phyloP scores from a whole-genome alignment of 371 early-diverging fungal species.

The Mycotypha africana region DNA sequence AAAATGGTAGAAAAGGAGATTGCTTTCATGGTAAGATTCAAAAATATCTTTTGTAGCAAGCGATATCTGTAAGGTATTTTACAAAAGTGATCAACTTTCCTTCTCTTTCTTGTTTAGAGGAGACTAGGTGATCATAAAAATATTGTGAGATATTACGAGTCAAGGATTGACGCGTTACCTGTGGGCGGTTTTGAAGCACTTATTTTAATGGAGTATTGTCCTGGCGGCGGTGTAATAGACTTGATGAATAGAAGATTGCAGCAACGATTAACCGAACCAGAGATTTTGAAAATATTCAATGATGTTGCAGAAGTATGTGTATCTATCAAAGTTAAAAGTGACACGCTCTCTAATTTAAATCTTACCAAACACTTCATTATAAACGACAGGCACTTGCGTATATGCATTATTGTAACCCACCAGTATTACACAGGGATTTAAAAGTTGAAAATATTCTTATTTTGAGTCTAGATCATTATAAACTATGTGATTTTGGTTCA shows the following conservation, averaged over 20 bases:
- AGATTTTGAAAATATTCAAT: constrained; percentile 81
- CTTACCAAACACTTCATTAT: not conserved
- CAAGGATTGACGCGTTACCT: constrained; percentile 54
- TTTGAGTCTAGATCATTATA: constrained; percentile 55
- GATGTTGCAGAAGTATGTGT: constrained; percentile 67
- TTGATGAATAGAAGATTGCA: constrained; percentile 78
- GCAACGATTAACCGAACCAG: constrained; percentile 68
- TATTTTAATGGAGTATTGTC: constrained; percentile 90
- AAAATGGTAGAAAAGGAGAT: constrained; percentile 69
- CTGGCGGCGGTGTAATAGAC: constrained; percentile 82
- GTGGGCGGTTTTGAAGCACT: constrained; percentile 70
- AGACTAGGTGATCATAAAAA: constrained; percentile 74
- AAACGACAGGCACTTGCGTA: constrained; percentile 86
- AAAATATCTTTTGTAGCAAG: too few species aligned
- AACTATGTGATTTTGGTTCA: constrained; percentile 94
- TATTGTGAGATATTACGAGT: constrained; percentile 77
- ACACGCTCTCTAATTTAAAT: too few species aligned
- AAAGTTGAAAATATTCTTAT: constrained; percentile 76
- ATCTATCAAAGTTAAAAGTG: not conserved
- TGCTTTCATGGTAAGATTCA: constrained; percentile 64
- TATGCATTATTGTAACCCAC: constrained; percentile 77
- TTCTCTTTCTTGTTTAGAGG: constrained; percentile 37
- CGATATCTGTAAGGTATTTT: too few species aligned
- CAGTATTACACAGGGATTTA: constrained; percentile 81
- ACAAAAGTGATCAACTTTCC: too few species aligned